Percentiles rank a stretch among this genome's conserved stretches.
Evolutionary conservation across 2,329 filamentous ascomycete species (phyloP).

Genomic region (Blastomyces gilchristii): DNA sequence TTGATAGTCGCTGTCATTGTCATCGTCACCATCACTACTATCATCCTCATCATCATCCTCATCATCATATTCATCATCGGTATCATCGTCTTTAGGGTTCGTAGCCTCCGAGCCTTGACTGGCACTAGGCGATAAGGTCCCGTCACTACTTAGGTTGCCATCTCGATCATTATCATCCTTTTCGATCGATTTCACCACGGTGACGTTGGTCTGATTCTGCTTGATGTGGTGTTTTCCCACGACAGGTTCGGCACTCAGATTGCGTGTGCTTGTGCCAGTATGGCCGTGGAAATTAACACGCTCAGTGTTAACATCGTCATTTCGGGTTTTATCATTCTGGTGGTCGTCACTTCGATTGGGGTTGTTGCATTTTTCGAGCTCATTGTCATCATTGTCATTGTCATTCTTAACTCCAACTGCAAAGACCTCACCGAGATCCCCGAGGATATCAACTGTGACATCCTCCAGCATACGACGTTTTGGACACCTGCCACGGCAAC

Average conservation of each 20-base stretch:
- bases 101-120: not conserved
- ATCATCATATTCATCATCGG: not conserved
- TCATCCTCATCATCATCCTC: not conserved
- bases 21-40: not conserved
- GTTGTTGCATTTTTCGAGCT: not conserved
- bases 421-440: constrained; percentile 8
- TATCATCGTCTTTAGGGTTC: not conserved
- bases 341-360: not conserved
- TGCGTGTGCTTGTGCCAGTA: not conserved
- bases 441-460: constrained; percentile 15
- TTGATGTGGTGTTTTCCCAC: not conserved
- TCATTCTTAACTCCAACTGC: constrained; percentile 10
- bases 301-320: not conserved
- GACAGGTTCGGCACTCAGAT: not conserved
- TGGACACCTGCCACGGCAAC: constrained; percentile 11
- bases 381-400: not conserved
- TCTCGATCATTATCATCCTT: not conserved
- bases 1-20: not conserved
- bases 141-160: not conserved
- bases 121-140: not conserved
- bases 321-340: not conserved
- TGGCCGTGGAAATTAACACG: not conserved
- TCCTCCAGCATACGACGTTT: constrained; percentile 15
- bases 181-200: not conserved
- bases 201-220: too few relatives aligned